Evolutionary conservation across 768 basidiomycete genomes (phyloP), one percentile per base, ranked within the genome.

Genomic region (Lentinula detonsa): DNA sequence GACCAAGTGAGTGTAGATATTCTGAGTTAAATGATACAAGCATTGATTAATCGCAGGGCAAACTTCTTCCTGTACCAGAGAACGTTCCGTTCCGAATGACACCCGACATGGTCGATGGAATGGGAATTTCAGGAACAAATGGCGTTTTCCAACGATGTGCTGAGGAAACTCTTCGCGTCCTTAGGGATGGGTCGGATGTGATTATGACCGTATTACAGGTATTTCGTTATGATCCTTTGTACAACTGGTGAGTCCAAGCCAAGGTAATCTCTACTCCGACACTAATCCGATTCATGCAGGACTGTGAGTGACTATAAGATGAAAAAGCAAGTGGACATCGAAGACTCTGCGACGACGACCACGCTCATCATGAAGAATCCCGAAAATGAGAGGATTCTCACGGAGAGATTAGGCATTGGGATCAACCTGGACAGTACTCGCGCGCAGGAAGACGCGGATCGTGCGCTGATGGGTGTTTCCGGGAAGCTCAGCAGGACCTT

Each of bases 161-260:
- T 1, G 95, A 99, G 73, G 93, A 98, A 72, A 97, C 95, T 0
- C 74, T 99, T 6, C 86, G 95, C 11, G 96, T 99, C 4, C 77
- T 98, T 37, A 84, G 95, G 10, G 87, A 90, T 42, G 84, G 87
- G 9, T 91, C 92, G 0, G 90, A 87, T 37, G 85, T 96, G 49
- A 88, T 99, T 68, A 85, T 95, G 82, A 98, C 95, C 0, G 90
- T 99, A 3, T 79, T 99, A 40, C 95, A 97, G 68, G 96, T 98
- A 13, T 97, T 98, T 84, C 93, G 91, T 71, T 85, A 96, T 68
- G 96, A 99, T 71, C 96, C 97, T 5, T 80, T 99, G 18, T 91
- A 98, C 67, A 88, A 85, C 34, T 98, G 96, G 95, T 93, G 53
- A 39, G 84, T 28, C n/a, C 37, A 16, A 34, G 28, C 15, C n/a